Base-by-base conservation (phyloP, 192 early-diverging fungal genomes). In the Phlyctochytrium arcticum region DNA sequence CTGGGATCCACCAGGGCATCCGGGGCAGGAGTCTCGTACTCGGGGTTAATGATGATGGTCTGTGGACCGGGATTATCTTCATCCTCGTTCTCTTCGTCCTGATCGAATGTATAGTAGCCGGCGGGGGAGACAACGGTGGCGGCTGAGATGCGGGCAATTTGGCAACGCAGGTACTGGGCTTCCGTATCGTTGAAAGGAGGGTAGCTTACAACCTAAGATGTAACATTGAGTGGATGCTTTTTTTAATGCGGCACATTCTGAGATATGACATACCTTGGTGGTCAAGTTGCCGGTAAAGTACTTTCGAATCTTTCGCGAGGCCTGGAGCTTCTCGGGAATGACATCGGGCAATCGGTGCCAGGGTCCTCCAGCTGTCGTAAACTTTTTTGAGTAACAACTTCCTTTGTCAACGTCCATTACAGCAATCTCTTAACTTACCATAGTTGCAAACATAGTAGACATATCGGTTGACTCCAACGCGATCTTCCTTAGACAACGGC, bases 51-150 rank as follows among this genome's bases (percentile, higher is more conserved):
- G 61, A 85, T 80, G 55, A 85, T 80, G 51, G 67, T 59, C 15
- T 72, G 62, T 26, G 34, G 34, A 36, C 55, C 30, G 15, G 55
- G 57, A 30, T 72, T 70, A 39, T 65, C 68, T 17, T 85, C 82
- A 36, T 85, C 82, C 8, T 62, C 65, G 15, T 67, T 73, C 0
- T 51, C 80, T 35, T 75, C 80, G 48, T 85, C 84, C 15, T 77
- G 75, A 64, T 85, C 84, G 61, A 83, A 78, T 31, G 72, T 78
- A 65, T 85, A 85, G 70, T 85, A 85, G 19, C 84, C 84, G 21
- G 65, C 36, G 19, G 84, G 84, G 44, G 76, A 78, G 1, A 85
- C 70, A 12, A 85, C 78, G 5, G 82, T 85, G 5, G 73, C 74
- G 3, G 80, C 72, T 8, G 77, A 72, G 19, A 85, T 85, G 19